These are phyloP conservation scores for Iberis amara DNA, from an alignment of 441 rosid genomes.

Conservation along the genomic window DNA sequence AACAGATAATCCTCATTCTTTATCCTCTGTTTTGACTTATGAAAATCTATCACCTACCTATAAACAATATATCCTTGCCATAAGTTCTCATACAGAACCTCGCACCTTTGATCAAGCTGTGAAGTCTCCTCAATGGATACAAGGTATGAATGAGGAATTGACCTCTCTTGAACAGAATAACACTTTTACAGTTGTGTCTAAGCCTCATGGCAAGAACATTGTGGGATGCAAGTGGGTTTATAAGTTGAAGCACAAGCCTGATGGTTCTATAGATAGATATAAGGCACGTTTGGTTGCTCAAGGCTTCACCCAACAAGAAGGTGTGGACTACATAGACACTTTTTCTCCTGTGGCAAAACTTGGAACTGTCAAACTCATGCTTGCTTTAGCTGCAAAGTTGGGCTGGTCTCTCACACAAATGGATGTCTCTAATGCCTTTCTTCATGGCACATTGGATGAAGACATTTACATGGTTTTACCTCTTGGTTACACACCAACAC, in stretches of 20 bases:
- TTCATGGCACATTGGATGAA: not conserved
- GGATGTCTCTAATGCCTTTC: not conserved
- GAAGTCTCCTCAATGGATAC: not conserved
- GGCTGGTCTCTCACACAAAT: not conserved
- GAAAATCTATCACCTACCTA: not conserved
- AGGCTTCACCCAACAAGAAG: not conserved
- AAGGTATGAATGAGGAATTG: not conserved
- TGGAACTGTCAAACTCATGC: not conserved
- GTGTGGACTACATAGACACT: not conserved
- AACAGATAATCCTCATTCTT: not conserved
- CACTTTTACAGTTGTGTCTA: not conserved
- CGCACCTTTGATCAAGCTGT: not conserved
- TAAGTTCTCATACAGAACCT: not conserved
- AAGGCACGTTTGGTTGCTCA: not conserved
- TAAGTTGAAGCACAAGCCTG: not conserved
- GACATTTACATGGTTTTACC: not conserved
- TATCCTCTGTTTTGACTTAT: not conserved
- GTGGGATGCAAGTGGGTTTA: not conserved
- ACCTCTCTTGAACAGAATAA: not conserved
- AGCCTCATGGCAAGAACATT: not conserved
- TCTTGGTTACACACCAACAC: not conserved
- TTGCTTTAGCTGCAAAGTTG: not conserved
- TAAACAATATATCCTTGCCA: not conserved
- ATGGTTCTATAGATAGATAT: not conserved
- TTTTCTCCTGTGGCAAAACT: not conserved